Base-by-base conservation (phyloP, 371 early-diverging fungal genomes). In the Mucor racemosus region DNA sequence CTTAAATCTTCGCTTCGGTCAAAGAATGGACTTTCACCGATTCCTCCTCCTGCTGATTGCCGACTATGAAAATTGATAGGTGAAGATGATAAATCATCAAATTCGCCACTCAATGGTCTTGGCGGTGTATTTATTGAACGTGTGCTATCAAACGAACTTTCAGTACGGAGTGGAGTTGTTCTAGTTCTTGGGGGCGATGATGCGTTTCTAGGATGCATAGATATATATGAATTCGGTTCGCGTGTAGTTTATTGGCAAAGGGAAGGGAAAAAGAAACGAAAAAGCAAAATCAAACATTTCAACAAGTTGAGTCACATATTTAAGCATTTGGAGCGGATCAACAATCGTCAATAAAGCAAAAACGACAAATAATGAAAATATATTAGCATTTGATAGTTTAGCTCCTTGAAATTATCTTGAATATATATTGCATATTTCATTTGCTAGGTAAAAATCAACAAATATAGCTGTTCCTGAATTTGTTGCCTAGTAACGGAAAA, bases 11-110 rank as follows among this genome's bases (percentile, higher is more conserved):
- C 65, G 21, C 40, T 65, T 36, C 59, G 48, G 11, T 65, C 65
- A 50, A 50, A 65, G 40, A 65, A 65, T 5, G 65, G 65, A 34
- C 65, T 65, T 3, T 41, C 42, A 7, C 44, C 44, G 17, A 42
- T 15, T 7, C 33, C 60, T 33, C 41, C 21, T 34, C 60, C 26
- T 14, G 21, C 26, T 19, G 50, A 50, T 11, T 48, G 50, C 9
- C 50, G 36, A 15, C 36, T 35, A 48, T 61, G 62, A 7, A 61
- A 61, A 50, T 35, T 38, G n/a, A 48, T 36, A 4, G 62, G 62
- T 21, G 62, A 61, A 17, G 56, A 19, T 21, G 53, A 26, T 17
- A 60, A 21, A 38, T 61, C 62, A 8, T 61, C 62, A 15, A 50
- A 61, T 5, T 61, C 62, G 0, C 48, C 31, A 35, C 36, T 35